phyloP scores from a whole-genome alignment of 179 eudicot genomes.

The Camellia oleifera region DNA sequence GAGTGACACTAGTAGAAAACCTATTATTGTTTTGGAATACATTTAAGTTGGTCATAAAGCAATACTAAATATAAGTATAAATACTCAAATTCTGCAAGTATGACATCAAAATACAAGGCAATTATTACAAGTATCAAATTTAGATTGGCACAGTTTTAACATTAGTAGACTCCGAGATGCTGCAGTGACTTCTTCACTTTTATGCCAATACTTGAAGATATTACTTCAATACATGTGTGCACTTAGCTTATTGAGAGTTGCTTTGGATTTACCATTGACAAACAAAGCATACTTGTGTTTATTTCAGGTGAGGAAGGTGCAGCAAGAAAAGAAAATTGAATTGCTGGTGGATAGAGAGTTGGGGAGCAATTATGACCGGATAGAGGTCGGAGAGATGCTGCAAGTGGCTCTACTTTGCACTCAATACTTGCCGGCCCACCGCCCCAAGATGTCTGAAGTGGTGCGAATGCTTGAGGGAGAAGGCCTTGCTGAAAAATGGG shows the following conservation, averaged over 20 bases:
- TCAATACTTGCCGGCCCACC: conserved; percentile 69
- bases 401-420: conserved; percentile 91
- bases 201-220: no score
- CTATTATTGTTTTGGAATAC: no score
- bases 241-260: background rate
- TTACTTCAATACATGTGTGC: no score
- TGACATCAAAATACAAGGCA: no score
- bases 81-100: no score
- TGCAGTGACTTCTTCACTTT: background rate
- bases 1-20: no score
- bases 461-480: conserved; percentile 90
- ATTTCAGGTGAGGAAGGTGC: conserved; percentile 69
- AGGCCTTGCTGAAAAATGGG: conserved; percentile 94
- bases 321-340: conserved; percentile 73
- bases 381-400: conserved; percentile 82
- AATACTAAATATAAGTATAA: no score
- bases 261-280: background rate
- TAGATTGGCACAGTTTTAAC: no score
- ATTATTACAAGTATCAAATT: no score
- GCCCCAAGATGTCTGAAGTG: conserved; percentile 92
- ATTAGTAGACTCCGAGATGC: background rate
- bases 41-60: no score
- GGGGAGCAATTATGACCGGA: conserved; percentile 70
- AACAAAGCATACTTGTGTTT: background rate
- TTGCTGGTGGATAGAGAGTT: conserved; percentile 65